Base-by-base conservation (phyloP, 495 filamentous ascomycete genomes). In the Aspergillus incahuasiensis region DNA sequence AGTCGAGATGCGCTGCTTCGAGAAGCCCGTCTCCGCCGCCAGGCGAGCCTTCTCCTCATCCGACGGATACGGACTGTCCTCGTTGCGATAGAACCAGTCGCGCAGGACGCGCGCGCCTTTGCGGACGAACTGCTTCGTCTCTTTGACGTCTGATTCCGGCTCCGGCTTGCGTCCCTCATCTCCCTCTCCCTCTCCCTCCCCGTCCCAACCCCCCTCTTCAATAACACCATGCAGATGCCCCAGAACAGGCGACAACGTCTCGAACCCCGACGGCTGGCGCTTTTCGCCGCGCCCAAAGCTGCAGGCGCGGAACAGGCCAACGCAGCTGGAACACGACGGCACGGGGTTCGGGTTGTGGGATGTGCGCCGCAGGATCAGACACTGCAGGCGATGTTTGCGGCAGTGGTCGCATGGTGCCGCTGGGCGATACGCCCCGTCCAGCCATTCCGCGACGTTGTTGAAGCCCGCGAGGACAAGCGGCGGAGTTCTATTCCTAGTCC, bases 311-410 rank as follows among this genome's bases (percentile, higher is more conserved):
- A 85, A 88, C 5, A 94, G 69, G n/a, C 87, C 86, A 25, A 86
- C 83, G 64, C 89, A 94, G 56, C 85, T 85, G 0, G 86, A 90
- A 62, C 89, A 94, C 13, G 81, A 79, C 21, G 78, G 79, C 56
- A 81, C 77, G 28, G 83, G 81, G 58, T 80, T 80, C 1, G 76
- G 77, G 41, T 80, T 79, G 11, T 67, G 73, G 0, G 65, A 21
- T 15, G 74, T 69, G 3, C 75, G 78, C 30, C 73, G 70, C 24
- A 79, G 60, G 18, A 80, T 72, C 8, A 78, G 56, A 48, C 77
- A 79, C 57, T 77, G 74, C 6, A 79, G 60, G 3, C 74, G 68
- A 43, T 70, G 63, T 24, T 56, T 69, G 44, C 67, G 68, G 56
- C 77, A 80, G 61, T 80, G 63, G 19, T 50, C 61, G 56, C 77